Evolutionary conservation across 768 basidiomycete species (phyloP), one percentile per base, ranked within the genome.

Genomic region (Tulasnella calospora): DNA sequence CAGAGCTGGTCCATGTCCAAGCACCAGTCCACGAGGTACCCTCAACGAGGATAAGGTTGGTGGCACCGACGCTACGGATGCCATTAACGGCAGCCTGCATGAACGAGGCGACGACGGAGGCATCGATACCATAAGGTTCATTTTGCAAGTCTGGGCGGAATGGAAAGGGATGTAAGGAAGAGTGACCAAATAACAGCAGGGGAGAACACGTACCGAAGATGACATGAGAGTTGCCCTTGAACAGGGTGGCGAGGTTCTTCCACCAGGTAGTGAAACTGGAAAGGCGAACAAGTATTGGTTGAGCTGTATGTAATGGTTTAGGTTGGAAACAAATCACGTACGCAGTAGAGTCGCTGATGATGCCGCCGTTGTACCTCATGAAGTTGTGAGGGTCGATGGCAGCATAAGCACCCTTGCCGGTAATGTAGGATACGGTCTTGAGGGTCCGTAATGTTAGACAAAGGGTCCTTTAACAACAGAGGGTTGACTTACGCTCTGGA

Each of bases 41-140:
- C 86, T 83, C 84, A 38, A 83, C 81, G 44, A 84, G 83, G 78
- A 87, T 87, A 40, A 85, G 82, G 80, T 87, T 86, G 9, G 84
- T 91, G 23, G 91, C 91, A 78, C 92, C 91, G 55, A 85, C 85
- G 13, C 88, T 83, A 81, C 91, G 87, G 80, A 92, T 90, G 79
- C 89, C 90, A 81, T 90, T 90, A 79, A 92, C 85, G 8, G 89
- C 90, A 57, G 89, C 89, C 87, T 92, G 91, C 83, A 87, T 88
- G 89, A 90, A 83, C 70, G 85, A 81, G 82, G 88, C 88, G 35
- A 89, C 89, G 38, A 85, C 84, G n/a, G 83, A 80, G 8, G 89
- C 89, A 78, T 87, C 85, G 78, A 90, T 89, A 78, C 83, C 88
- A 80, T 90, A 84, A 69, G 91, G 91, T 84, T 92, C 90, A 85